Conservation (phyloP, 176 grass and related monocot genomes). For the Phragmites australis region DNA sequence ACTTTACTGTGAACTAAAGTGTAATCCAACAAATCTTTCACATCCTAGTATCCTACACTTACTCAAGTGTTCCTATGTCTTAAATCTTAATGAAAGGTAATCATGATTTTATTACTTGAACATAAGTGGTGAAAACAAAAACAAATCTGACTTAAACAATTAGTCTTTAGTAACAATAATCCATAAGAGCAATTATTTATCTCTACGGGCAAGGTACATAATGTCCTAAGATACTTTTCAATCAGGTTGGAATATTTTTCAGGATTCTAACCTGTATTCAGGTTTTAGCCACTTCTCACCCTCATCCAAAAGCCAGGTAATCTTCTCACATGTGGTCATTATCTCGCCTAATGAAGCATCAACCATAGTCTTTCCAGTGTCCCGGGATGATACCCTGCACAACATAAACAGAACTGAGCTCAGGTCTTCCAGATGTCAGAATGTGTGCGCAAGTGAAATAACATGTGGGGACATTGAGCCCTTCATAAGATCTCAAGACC, state of each 20-base stretch:
- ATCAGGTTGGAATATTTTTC: conserved; percentile 6
- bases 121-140: not conserved
- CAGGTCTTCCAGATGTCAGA: not conserved
- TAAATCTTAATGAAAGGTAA: not conserved
- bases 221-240: conserved; percentile 17
- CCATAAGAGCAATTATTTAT: not conserved
- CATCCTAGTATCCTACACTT: not conserved
- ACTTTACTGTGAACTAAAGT: not conserved
- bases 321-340: conserved; percentile 99
- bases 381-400: conserved; percentile 79
- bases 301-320: conserved; percentile 97
- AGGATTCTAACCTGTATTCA: conserved; percentile 82
- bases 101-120: not conserved
- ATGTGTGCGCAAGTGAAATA: not conserved
- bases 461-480: not conserved
- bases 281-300: conserved; percentile 99
- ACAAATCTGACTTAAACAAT: not conserved
- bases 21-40: not conserved
- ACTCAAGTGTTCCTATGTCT: not conserved
- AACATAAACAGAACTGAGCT: conserved; percentile 29
- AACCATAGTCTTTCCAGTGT: conserved; percentile 98
- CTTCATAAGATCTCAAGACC: not conserved
- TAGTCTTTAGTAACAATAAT: not conserved
- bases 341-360: conserved; percentile 98
- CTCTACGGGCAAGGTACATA: not conserved